These are phyloP conservation scores for Phytophthora palmivora DNA, from an alignment of 352 stramenopile genomes.

Conservation along the genomic window DNA sequence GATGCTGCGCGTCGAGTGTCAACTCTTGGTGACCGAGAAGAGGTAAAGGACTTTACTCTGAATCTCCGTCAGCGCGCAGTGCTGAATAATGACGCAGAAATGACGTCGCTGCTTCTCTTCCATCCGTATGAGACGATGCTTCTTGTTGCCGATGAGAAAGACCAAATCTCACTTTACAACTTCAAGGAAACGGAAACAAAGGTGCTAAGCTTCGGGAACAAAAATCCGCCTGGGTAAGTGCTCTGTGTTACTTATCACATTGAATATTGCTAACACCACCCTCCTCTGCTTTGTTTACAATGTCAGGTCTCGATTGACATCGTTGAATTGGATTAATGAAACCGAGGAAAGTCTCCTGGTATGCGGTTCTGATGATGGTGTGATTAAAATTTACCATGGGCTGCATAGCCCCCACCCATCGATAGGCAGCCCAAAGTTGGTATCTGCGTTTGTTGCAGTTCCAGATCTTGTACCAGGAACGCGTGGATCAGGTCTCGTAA, in stretches of 20 bases:
- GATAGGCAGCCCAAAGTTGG: slow-evolving; percentile 68
- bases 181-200: slow-evolving; percentile 91
- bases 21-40: slow-evolving; percentile 56
- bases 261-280: slow-evolving; percentile 16
- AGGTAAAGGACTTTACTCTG: slow-evolving; percentile 80
- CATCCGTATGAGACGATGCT: slow-evolving; percentile 96
- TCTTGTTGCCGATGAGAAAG: slow-evolving; percentile 94
- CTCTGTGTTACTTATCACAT: slow-evolving; percentile 1
- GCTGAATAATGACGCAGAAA: slow-evolving; percentile 93
- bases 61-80: slow-evolving; percentile 92
- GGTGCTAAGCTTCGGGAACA: slow-evolving; percentile 84
- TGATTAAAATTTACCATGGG: slow-evolving; percentile 96
- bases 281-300: slow-evolving; percentile 1
- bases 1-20: slow-evolving; percentile 31
- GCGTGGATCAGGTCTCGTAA: slow-evolving; percentile 94
- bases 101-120: slow-evolving; percentile 96
- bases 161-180: slow-evolving; percentile 96
- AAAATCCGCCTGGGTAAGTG: slow-evolving; percentile 82
- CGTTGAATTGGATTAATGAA: slow-evolving; percentile 98
- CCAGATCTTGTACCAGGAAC: slow-evolving; percentile 92
- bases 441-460: slow-evolving; percentile 94
- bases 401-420: slow-evolving; percentile 64
- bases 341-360: slow-evolving; percentile 93
- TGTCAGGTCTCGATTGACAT: slow-evolving; percentile 90
- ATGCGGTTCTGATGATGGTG: slow-evolving; percentile 96